Evolutionary conservation across 1,284 basidiomycete genomes (phyloP), one percentile per base, ranked within the genome.

Genomic region (Trametes pubescens): DNA sequence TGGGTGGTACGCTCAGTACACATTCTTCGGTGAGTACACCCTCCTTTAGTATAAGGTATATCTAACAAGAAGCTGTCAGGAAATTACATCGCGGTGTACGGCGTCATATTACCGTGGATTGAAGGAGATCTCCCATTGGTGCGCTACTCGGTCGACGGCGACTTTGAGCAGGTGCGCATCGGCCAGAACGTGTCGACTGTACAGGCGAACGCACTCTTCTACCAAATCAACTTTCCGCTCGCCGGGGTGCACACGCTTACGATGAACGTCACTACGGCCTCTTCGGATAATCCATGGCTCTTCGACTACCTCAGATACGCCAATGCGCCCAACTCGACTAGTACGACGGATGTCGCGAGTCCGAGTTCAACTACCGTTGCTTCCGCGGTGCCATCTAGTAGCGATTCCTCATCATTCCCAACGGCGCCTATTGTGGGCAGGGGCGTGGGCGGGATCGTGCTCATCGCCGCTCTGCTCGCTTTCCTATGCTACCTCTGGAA

Each of bases 401-500:
- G 5, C 4, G 7, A 10, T 29, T 6, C 4, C 22, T 10, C 7
- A 24, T 21, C 51, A n/a, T 57, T 57, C 24, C 55, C 55, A 4
- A 32, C 40, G 6, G 55, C 55, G 6, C 43, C 44, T 7, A 44
- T 57, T 9, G 24, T 48, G 4, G 55, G 55, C 29, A 29, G 22
- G 3, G 22, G 35, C 21, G 55, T 32, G n/a, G 55, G 55, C 7
- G 55, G 55, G 14, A 37, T 57, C 16, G 55, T 48, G 14, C 11
- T 57, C 11, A 8, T 48, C n/a, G n/a, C 55, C 6, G 44, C 44
- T 11, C 13, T 57, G 10, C 18, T 57, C 22, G 55, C 55, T 2
- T 26, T 57, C 4, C 2, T 48, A 21, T 57, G 24, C 21, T 57
- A 48, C 44, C 16, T 47, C 0, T 57, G 55, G 55, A 57, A 37